These are phyloP conservation scores for Boletus patriciae DNA, from an alignment of 768 basidiomycete species.

Conservation along the genomic window DNA sequence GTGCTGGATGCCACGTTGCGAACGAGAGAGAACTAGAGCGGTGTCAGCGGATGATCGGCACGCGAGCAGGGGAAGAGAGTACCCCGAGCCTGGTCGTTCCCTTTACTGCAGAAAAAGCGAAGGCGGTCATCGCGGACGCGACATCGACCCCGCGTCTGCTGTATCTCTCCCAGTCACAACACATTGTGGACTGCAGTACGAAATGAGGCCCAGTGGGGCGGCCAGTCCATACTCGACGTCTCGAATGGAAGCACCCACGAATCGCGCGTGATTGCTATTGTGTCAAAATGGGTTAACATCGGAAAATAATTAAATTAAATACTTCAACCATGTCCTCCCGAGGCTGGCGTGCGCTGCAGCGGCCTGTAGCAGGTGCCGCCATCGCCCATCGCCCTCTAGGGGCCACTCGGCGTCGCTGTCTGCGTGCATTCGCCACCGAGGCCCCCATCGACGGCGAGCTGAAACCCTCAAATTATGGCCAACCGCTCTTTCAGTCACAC, in stretches of 20 bases:
- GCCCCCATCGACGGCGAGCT: constrained; percentile 23
- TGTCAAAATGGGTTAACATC: not conserved
- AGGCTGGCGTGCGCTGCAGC: constrained; percentile 18
- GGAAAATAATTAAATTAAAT: constrained; percentile 1
- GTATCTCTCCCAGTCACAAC: constrained; percentile 40
- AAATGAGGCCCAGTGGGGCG: constrained; percentile 9
- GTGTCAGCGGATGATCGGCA: constrained; percentile 10
- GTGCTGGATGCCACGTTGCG: constrained; percentile 59
- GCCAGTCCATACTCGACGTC: constrained; percentile 23
- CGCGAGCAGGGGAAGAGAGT: constrained; percentile 27
- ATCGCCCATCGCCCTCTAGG: not conserved
- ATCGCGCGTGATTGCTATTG: constrained; percentile 23
- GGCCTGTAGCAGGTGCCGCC: not conserved
- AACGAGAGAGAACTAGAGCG: constrained; percentile 62
- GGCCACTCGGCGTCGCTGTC: not conserved
- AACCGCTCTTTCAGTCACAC: constrained; percentile 76
- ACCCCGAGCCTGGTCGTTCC: constrained; percentile 69
- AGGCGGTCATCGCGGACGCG: constrained; percentile 59
- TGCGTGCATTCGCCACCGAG: constrained; percentile 37
- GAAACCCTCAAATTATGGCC: constrained; percentile 80
- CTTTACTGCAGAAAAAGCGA: constrained; percentile 70
- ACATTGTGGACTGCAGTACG: constrained; percentile 22
- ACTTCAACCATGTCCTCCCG: constrained; percentile 20
- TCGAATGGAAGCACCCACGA: not conserved
- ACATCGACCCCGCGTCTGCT: constrained; percentile 62